Base-by-base conservation (phyloP, 2,329 filamentous ascomycete species). In the Fusarium verrucosum region DNA sequence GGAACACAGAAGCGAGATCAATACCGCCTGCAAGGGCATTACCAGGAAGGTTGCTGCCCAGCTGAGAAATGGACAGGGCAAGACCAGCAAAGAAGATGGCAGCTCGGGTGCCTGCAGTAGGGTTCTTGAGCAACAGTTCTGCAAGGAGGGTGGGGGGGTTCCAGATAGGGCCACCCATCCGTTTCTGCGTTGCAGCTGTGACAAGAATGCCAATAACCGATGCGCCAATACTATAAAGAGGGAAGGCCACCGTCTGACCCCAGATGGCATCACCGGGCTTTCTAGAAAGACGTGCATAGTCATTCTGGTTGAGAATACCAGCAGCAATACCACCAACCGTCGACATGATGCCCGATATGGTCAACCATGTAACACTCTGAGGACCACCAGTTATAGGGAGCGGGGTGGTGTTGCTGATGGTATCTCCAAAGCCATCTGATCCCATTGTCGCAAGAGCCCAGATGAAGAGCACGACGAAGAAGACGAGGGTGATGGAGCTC, bases 371-470 rank as follows among this genome's bases (percentile, higher is more conserved):
- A 10, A 73, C 65, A 22, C 75, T 77, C 3, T 64, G 41, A 2
- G 75, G 72, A 0, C 74, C 73, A 9, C 71, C 73, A 0, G 74
- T 73, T 6, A 53, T 47, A 0, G 74, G 70, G 3, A 75, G 66
- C 0, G 57, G 43, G 1, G 65, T 66, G 1, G 50, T 58, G 0
- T 69, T 68, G 26, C 60, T 70, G 14, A 78, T 54, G 2, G 76
- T 75, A 42, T 70, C 69, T 17, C 77, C 79, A 36, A 80, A 80
- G 6, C 79, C 79, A 4, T 62, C 69, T 0, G 72, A 42, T 2
- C 78, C 79, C 78, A 80, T 81, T 4, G 78, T 81, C 9, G 77
- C 74, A 10, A 80, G 69, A 1, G 80, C 76, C 80, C 80, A 82
- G 58, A 81, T 78, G 30, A 82, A 61, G 7, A 81, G 70, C 3